These are phyloP conservation scores for Lanmaoa rubissima DNA, from an alignment of 768 basidiomycete species.

Conservation along the genomic window DNA sequence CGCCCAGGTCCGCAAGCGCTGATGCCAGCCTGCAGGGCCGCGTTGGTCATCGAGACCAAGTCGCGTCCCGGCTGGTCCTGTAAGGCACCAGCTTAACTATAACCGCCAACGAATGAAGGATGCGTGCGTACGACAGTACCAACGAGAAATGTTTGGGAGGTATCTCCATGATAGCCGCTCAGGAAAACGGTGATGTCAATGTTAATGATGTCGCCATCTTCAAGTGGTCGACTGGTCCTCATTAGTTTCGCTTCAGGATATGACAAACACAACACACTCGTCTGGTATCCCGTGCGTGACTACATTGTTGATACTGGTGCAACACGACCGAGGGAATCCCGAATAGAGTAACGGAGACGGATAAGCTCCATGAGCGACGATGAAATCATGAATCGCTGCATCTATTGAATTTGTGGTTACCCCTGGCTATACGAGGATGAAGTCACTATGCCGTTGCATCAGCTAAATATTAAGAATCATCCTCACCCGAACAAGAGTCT, in stretches of 20 bases:
- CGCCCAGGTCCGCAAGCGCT: conserved; percentile 67
- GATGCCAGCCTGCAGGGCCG: conserved; percentile 72
- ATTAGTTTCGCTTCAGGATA: background rate
- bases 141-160: conserved; percentile 79
- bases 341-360: conserved; percentile 81
- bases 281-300: conserved; percentile 90
- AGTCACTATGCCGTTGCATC: background rate
- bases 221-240: conserved; percentile 66
- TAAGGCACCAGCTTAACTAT: background rate
- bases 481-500: conserved; percentile 50
- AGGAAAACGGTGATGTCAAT: conserved; percentile 84
- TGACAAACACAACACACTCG: conserved; percentile 49
- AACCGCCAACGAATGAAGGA: background rate
- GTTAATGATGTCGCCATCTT: conserved; percentile 85
- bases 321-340: conserved; percentile 49
- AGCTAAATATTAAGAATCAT: background rate
- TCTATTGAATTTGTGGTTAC: conserved; percentile 78
- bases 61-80: conserved; percentile 71
- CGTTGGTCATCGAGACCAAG: conserved; percentile 59
- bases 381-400: conserved; percentile 65
- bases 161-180: conserved; percentile 89
- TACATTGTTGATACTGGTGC: conserved; percentile 82
- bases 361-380: conserved; percentile 69
- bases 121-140: conserved; percentile 62
- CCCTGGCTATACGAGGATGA: conserved; percentile 47